Conservation (phyloP, 805 yeast species). For the Sugiyamaella floridensis region DNA sequence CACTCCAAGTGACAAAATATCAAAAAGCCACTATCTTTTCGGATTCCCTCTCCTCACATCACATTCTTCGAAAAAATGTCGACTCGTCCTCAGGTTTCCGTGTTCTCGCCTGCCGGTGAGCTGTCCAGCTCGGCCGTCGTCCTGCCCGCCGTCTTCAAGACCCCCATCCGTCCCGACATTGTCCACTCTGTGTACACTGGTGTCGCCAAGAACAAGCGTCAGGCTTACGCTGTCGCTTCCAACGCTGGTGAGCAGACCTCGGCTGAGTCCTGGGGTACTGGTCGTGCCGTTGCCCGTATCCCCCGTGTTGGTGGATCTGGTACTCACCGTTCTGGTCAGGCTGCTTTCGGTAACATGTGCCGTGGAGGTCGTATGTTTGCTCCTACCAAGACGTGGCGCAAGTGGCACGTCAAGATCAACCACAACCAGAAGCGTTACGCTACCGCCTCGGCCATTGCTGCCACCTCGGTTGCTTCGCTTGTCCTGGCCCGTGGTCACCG, state of each 20-base stretch:
- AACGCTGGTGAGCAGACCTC: conserved; percentile 99
- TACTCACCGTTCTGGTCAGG: conserved; percentile 99
- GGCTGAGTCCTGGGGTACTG: conserved; percentile 99
- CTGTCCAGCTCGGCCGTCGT: conserved; percentile 77
- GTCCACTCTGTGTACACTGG: conserved; percentile 98
- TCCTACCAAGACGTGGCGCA: conserved; percentile 99
- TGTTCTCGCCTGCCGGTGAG: conserved; percentile 82
- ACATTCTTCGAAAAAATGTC: conserved; percentile 36
- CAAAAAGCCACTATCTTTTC: conserved; percentile 6
- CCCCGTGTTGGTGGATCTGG: conserved; percentile 99
- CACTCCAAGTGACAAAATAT: neutral
- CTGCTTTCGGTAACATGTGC: conserved; percentile 99
- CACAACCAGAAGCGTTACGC: conserved; percentile 99
- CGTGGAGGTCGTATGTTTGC: conserved; percentile 99
- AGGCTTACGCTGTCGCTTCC: conserved; percentile 99
- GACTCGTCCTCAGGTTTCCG: conserved; percentile 95
- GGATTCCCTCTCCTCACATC: neutral
- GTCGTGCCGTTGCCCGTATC: conserved; percentile 99
- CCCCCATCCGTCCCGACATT: conserved; percentile 99
- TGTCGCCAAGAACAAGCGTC: conserved; percentile 99
- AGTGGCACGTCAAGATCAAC: conserved; percentile 99
- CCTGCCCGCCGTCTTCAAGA: conserved; percentile 97
- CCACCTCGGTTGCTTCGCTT: conserved; percentile 95
- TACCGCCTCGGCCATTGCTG: conserved; percentile 99
- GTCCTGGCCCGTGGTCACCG: conserved; percentile 99